phyloP scores from a whole-genome alignment of 306 rosid species.

The Dryas drummondii region DNA sequence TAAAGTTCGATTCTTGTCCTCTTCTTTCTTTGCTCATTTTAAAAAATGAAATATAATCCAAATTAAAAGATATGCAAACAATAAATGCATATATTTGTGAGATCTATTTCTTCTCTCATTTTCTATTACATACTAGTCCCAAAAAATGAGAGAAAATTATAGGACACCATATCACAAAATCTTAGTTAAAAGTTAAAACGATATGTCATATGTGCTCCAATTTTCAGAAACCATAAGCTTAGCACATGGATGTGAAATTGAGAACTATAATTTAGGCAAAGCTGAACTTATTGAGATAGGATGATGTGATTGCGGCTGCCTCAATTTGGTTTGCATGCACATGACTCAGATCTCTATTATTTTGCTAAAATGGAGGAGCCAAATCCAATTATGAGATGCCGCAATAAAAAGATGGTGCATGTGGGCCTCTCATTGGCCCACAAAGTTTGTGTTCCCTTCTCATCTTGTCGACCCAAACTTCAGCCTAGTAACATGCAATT shows the following conservation, averaged over 20 bases:
- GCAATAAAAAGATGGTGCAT: neutral
- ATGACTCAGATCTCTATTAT: neutral
- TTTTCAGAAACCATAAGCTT: neutral
- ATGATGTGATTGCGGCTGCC: neutral
- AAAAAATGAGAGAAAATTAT: too few species aligned
- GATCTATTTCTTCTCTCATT: too few species aligned
- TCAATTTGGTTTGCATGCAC: slow-evolving; percentile 5
- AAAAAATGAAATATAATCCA: too few species aligned
- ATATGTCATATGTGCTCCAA: neutral
- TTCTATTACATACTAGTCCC: too few species aligned
- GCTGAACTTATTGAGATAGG: neutral
- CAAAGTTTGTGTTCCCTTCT: neutral
- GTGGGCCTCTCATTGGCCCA: slow-evolving; percentile 9
- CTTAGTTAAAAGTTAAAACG: neutral
- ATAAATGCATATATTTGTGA: too few species aligned
- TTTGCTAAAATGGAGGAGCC: neutral
- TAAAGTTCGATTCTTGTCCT: neutral
- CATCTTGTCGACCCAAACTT: slow-evolving; percentile 16
- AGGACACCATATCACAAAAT: neutral
- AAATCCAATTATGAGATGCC: neutral
- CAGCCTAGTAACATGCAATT: slow-evolving; percentile 25
- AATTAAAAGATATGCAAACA: too few species aligned
- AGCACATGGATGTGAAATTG: neutral
- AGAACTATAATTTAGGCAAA: slow-evolving; percentile 1
- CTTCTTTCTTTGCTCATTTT: neutral